Conservation (phyloP, 345 rosid genomes). For the Fremontodendron californicum region DNA sequence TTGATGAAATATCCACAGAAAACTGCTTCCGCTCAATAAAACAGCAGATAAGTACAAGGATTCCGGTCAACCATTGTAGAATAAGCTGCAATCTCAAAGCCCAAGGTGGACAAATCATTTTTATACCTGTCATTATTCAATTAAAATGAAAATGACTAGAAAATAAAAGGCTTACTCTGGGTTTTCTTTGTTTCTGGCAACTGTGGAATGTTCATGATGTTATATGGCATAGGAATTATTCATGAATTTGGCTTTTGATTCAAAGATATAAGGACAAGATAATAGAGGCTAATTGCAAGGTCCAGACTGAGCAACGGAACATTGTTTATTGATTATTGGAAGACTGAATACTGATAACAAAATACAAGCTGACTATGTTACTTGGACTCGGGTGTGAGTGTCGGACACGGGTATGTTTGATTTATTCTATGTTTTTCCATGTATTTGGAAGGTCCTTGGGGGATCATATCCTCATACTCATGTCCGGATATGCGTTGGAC, state of each 20-base stretch:
- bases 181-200: slow-evolving; percentile 28
- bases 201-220: slow-evolving; percentile 13
- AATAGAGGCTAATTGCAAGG: neutral
- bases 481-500: no score
- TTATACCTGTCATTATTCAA: slow-evolving; percentile 46
- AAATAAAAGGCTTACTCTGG: slow-evolving; percentile 37
- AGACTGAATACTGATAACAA: neutral
- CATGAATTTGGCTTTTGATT: slow-evolving; percentile 1
- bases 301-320: neutral
- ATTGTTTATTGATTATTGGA: neutral
- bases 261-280: neutral
- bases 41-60: slow-evolving; percentile 78
- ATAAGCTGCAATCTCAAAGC: slow-evolving; percentile 93
- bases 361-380: neutral
- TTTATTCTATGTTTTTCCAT: no score
- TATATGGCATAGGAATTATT: slow-evolving; percentile 11
- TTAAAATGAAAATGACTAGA: slow-evolving; percentile 36
- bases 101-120: slow-evolving; percentile 47
- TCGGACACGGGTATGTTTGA: no score
- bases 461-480: no score
- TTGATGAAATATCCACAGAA: slow-evolving; percentile 63
- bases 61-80: slow-evolving; percentile 87
- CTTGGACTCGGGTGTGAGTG: no score
- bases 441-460: no score
- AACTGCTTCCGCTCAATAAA: slow-evolving; percentile 67